Base-by-base conservation (phyloP, 169 alveolate species). In the Plasmodium berghei region DNA sequence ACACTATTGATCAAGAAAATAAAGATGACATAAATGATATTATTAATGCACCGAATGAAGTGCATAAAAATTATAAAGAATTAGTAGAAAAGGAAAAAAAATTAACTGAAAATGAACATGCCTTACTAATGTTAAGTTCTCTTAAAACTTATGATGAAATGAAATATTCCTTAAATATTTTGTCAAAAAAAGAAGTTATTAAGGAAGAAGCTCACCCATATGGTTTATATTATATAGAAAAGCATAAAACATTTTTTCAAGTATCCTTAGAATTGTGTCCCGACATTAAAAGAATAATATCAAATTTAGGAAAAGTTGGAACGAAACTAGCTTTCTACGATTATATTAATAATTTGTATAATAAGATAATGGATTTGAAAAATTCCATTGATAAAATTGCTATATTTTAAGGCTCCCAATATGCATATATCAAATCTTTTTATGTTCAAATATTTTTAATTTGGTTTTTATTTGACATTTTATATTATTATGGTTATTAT, bases 161-260 rank as follows among this genome's bases (percentile, higher is more conserved):
- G 14, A 83, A 83, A 83, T 83, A 83, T 69, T n/a, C 73, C 14
- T 46, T 69, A 18, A 83, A 83, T 58, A 54, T 83, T 54, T 5
- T 16, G 14, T 22, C 73, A 12, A 67, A 83, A 69, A 70, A 69
- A 56, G 73, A 83, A 40, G n/a, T 40, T 26, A 22, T 83, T 16
- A 83, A 83, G 67, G 40, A 5, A 6, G 56, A 56, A 55, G 54
- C 85, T 6, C 22, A 72, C 1, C 40, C 83, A 22, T 67, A 69
- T 46, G 67, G n/a, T 46, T 26, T 83, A 40, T 45, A 55, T 28
- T 67, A 67, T 40, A 83, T 83, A 83, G 85, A 83, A 45, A 52
- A 52, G 1, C 72, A 70, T 26, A 83, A 83, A 83, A 83, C 90
- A 0, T 83, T 83, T 48, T 83, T 83, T 34, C 83, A 83, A 14